Evolutionary conservation across 2,329 filamentous ascomycete species (phyloP), one percentile per base, ranked within the genome.

Genomic region (Pseudogymnoascus sp.): DNA sequence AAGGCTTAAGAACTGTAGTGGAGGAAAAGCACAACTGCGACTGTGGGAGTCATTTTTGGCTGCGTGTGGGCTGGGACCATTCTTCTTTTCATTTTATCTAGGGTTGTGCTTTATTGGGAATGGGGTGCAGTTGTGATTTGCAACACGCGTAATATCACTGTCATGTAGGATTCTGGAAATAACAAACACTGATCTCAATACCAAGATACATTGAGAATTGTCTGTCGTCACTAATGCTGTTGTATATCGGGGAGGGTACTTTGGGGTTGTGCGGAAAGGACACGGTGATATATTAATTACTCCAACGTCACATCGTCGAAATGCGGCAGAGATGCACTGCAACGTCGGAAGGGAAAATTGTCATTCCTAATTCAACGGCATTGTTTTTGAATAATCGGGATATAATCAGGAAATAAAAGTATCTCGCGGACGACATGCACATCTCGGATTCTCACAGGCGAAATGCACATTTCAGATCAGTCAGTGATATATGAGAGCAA

Each of bases 81-180:
- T 56, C 50, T 34, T 56, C 50, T 34, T 36, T 34, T 34, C 1
- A 4, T 11, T 56, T 34, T 18, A 36, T 34, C 28, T 21, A 56
- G n/a, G 46, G 46, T 7, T 34, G 25, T 34, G 8, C 21, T 56
- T 18, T 56, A 18, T 53, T 18, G n/a, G 25, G 28, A 31, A 56
- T 12, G 8, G 50, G n/a, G 50, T 34, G 16, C 50, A 11, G n/a
- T 4, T 56, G 14, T 53, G 25, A 31, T 53, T 53, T 56, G 28
- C 28, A 56, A 36, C 50, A 56, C 28, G 50, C 50, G 50, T 56
- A 56, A 56, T 56, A 56, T 56, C 50, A 56, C 46, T 50, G 25
- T 36, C 28, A 36, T 56, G 28, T 34, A 56, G 10, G n/a, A 56
- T 56, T 56, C 28, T 21, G 50, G 16, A n/a, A 34, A 56, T 34